These are phyloP conservation scores for Cyberlindnera suaveolens DNA, from an alignment of 805 yeast species.

Conservation along the genomic window DNA sequence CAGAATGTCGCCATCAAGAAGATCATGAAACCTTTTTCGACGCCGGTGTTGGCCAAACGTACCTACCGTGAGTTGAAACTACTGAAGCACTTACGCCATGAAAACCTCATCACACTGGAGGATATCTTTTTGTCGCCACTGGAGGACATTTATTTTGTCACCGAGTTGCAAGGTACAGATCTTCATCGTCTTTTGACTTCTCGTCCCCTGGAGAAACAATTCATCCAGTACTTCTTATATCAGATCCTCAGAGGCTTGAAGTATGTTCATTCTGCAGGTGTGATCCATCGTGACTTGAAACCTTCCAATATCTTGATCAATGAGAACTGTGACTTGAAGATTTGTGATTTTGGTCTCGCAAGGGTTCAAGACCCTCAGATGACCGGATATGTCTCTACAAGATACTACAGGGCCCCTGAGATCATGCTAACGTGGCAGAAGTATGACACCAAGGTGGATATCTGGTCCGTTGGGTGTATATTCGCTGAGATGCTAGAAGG, in stretches of 20 bases:
- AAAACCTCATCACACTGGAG: constrained; percentile 85
- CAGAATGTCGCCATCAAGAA: constrained; percentile 96
- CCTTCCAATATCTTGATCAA: constrained; percentile 81
- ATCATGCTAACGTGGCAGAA: constrained; percentile 99
- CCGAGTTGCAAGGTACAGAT: constrained; percentile 96
- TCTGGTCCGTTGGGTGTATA: constrained; percentile 97
- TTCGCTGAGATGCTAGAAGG: constrained; percentile 98
- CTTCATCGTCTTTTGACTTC: constrained; percentile 85
- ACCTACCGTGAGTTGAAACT: constrained; percentile 94
- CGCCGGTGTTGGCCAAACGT: constrained; percentile 91
- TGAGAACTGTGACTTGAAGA: constrained; percentile 86
- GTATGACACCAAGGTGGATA: constrained; percentile 93
- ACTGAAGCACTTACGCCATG: constrained; percentile 90
- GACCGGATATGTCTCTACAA: constrained; percentile 96
- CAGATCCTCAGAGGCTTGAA: constrained; percentile 88
- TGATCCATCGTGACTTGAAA: constrained; percentile 82
- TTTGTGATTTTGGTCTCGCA: constrained; percentile 92
- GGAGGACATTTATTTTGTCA: constrained; percentile 93
- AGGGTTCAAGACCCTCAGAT: constrained; percentile 97
- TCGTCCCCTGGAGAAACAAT: constrained; percentile 92
- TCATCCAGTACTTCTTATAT: constrained; percentile 92
- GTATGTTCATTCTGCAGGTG: constrained; percentile 89
- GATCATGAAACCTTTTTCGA: constrained; percentile 94
- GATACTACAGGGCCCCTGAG: constrained; percentile 97
- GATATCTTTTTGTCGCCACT: constrained; percentile 92